phyloP scores from a whole-genome alignment of 2,329 filamentous ascomycete genomes.

The Curvularia sp. region DNA sequence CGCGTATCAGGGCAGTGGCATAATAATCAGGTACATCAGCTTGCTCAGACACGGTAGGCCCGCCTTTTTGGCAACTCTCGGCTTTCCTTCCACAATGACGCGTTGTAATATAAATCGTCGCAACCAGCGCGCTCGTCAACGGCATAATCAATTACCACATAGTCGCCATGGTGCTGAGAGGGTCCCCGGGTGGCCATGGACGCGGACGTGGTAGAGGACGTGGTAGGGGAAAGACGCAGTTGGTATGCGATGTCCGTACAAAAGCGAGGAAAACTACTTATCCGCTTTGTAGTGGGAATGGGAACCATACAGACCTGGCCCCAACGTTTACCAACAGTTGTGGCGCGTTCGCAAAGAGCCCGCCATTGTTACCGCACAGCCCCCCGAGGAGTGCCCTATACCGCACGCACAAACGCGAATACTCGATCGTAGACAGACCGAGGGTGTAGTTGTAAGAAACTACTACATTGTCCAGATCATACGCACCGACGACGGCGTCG shows the following conservation, averaged over 20 bases:
- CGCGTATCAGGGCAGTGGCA: not conserved
- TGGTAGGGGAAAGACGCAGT: conserved; percentile 26
- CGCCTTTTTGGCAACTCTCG: not conserved
- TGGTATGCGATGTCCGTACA: conserved; percentile 18
- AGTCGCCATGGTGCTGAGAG: conserved; percentile 36
- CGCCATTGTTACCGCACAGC: conserved; percentile 34
- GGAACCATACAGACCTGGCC: conserved; percentile 39
- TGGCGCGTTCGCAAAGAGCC: conserved; percentile 41
- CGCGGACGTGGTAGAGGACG: conserved; percentile 16
- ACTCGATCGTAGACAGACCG: conserved; percentile 38
- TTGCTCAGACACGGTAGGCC: not conserved
- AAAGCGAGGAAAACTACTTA: conserved; percentile 4
- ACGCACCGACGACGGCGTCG: conserved; percentile 10
- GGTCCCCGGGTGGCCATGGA: conserved; percentile 23
- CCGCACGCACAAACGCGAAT: conserved; percentile 39
- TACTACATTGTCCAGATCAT: conserved; percentile 38
- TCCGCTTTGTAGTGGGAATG: conserved; percentile 35
- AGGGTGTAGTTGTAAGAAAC: conserved; percentile 32
- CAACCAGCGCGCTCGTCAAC: not conserved
- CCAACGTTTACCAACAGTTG: conserved; percentile 40
- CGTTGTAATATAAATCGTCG: not conserved
- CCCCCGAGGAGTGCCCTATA: conserved; percentile 38
- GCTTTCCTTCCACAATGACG: not conserved
- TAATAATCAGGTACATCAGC: not conserved
- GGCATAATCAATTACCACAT: not conserved